Evolutionary conservation across 228 moss, liverwort and hornwort species (phyloP), one percentile per base, ranked within the genome.

Genomic region (Sphagnum fallax): DNA sequence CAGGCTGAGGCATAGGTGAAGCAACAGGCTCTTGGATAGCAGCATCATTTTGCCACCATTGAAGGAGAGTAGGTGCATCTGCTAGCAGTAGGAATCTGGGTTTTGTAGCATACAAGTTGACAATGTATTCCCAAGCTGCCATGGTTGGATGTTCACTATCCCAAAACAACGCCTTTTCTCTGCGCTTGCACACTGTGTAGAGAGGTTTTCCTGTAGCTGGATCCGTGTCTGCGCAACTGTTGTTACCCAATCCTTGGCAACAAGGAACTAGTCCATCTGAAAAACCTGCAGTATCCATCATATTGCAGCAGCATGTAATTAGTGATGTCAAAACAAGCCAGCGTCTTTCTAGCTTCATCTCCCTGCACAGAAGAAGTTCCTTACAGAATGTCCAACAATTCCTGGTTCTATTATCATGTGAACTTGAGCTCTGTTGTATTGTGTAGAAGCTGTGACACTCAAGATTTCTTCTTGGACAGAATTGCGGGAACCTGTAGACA

Each of bases 131-230:
- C 75, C 70, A 75, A 12, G 66, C 75, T 63, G 52, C 51, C 70
- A 65, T 65, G 47, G 70, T 18, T 0, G 78, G 83, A 10, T 83
- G 80, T 4, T 0, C 0, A 0, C 52, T 0, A 14, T 87, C 80
- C 83, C 83, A 83, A 55, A 81, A 87, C 57, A 87, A 76, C 9
- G 73, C 71, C 0, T 4, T 48, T 0, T 4, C 87, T 9, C 78
- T 48, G 5, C 4, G 13, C 69, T 78, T 80, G 15, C 83, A 83
- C 5, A 83, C 76, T 0, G 70, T 78, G 61, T 66, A 82, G 9
- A 83, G 15, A 65, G 52, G 61, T 4, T 47, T 11, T 2, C 68
- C 62, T 1, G 69, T 62, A 51, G 51, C 51, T 6, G 11, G 4
- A 8, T 78, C 83, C 0, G 72, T 67, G 10, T 83, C 74, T 0